These are phyloP conservation scores for Tuber umbilicatum DNA, from an alignment of 495 filamentous ascomycete genomes.

Conservation along the genomic window DNA sequence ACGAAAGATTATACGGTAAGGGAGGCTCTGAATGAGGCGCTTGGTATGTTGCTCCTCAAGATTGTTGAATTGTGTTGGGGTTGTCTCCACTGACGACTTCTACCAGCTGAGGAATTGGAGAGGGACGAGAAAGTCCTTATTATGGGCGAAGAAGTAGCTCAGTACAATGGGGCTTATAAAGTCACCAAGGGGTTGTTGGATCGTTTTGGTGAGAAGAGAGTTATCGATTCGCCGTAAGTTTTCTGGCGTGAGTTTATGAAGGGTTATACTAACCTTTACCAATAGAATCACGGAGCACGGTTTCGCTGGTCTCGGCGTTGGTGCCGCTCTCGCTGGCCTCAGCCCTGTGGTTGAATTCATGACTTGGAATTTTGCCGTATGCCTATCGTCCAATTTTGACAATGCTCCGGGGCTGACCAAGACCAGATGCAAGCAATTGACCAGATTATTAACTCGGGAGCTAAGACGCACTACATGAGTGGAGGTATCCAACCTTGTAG, in stretches of 20 bases:
- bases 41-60: constrained; percentile 44
- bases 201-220: constrained; percentile 91
- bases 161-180: constrained; percentile 99
- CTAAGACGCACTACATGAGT: constrained; percentile 99
- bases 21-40: constrained; percentile 94
- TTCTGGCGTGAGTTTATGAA: neutral
- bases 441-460: constrained; percentile 98
- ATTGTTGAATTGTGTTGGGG: constrained; percentile 7
- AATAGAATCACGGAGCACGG: constrained; percentile 81
- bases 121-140: constrained; percentile 88
- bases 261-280: constrained; percentile 16
- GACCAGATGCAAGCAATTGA: constrained; percentile 90
- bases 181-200: constrained; percentile 95
- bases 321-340: constrained; percentile 86
- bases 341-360: constrained; percentile 88
- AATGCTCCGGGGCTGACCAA: constrained; percentile 9
- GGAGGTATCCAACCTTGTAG: constrained; percentile 99
- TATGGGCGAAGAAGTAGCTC: constrained; percentile 94
- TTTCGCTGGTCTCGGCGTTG: constrained; percentile 86
- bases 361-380: constrained; percentile 95
- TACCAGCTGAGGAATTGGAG: constrained; percentile 82
- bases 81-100: constrained; percentile 17
- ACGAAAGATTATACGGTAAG: constrained; percentile 89
- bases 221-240: constrained; percentile 77
- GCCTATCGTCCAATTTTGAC: constrained; percentile 11